These are phyloP conservation scores for Microbotryomycetes sp. DNA, from an alignment of 1,284 basidiomycete genomes.

Conservation along the genomic window DNA sequence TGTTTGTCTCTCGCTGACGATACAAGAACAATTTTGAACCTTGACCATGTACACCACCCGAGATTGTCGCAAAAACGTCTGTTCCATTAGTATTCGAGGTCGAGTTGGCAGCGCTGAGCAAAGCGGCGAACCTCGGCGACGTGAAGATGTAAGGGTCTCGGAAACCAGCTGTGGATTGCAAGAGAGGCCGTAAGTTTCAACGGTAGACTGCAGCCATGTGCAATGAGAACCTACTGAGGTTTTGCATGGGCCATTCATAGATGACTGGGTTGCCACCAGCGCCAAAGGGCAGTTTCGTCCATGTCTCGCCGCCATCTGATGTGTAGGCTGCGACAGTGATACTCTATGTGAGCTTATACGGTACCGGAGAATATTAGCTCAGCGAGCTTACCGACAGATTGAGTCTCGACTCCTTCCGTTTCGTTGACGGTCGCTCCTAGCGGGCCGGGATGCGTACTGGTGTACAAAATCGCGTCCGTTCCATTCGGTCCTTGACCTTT, in stretches of 20 bases:
- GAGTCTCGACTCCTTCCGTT: conserved; percentile 32
- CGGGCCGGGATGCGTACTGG: conserved; percentile 27
- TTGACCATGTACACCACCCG: conserved; percentile 29
- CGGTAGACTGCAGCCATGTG: too few relatives aligned
- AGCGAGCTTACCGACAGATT: conserved; percentile 4
- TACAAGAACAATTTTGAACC: conserved; percentile 34
- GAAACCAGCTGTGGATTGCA: conserved; percentile 32
- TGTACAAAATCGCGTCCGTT: conserved; percentile 32
- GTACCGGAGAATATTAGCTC: not conserved
- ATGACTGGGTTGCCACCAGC: conserved; percentile 33
- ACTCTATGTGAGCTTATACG: too few relatives aligned
- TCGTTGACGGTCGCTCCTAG: conserved; percentile 29
- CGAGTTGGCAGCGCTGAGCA: conserved; percentile 17
- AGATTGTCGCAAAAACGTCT: conserved; percentile 29
- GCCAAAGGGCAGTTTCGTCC: conserved; percentile 34
- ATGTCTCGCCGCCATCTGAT: conserved; percentile 31
- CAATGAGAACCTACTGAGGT: conserved; percentile 5
- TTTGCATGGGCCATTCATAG: conserved; percentile 23
- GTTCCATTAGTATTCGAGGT: conserved; percentile 6
- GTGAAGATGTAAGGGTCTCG: conserved; percentile 36
- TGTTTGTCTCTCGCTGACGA: conserved; percentile 28
- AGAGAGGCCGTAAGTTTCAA: too few relatives aligned
- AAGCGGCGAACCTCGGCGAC: conserved; percentile 21
- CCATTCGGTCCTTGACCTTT: conserved; percentile 29
- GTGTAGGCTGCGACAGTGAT: conserved; percentile 35